phyloP scores from a whole-genome alignment of 306 rosid genomes.

The Vigna radiata region DNA sequence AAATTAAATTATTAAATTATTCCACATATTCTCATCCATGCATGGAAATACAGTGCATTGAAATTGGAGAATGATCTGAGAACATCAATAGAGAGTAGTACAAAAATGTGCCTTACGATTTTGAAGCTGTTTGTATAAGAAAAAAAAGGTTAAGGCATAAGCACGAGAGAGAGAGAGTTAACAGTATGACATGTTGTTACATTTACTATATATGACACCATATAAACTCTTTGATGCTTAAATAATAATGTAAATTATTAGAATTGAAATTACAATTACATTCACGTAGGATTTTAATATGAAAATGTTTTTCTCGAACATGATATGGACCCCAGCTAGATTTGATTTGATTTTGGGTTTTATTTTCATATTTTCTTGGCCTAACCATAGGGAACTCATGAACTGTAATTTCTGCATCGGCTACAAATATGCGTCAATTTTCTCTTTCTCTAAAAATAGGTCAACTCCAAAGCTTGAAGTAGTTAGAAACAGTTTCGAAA shows the following conservation, averaged over 20 bases:
- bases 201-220: not conserved
- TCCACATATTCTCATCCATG: not conserved
- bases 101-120: not conserved
- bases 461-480: constrained; percentile 14
- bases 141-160: not conserved
- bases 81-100: not conserved
- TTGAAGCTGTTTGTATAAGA: too few species aligned
- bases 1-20: not conserved
- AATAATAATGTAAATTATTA: not conserved
- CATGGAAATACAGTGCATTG: not conserved
- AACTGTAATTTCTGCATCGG: constrained; percentile 1
- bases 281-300: not conserved
- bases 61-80: not conserved
- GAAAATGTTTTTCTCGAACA: not conserved
- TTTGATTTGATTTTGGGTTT: constrained; percentile 7
- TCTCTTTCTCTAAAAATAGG: constrained; percentile 8
- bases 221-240: not conserved
- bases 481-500: not conserved
- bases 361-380: constrained; percentile 20
- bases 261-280: not conserved
- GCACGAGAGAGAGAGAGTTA: not conserved
- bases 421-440: not conserved
- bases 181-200: not conserved
- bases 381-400: not conserved
- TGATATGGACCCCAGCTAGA: constrained; percentile 3